Conservation (phyloP, 495 filamentous ascomycete species). For the Lepidopterella palustris region DNA sequence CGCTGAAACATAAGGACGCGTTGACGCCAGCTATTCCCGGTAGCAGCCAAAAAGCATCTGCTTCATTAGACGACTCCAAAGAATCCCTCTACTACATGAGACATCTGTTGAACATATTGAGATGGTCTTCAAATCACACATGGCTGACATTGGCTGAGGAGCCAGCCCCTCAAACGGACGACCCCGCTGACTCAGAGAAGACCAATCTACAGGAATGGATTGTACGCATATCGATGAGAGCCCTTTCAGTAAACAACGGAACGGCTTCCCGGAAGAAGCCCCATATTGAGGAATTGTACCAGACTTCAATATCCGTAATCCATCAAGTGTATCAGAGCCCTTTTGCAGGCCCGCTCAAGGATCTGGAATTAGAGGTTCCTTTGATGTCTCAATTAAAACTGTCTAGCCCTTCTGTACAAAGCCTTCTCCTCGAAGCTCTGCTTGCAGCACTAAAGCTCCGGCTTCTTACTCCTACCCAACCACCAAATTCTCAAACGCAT, state of each 20-base stretch:
- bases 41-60: background rate
- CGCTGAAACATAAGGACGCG: slow-evolving; percentile 23
- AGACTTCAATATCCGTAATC: slow-evolving; percentile 61
- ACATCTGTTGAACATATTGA: slow-evolving; percentile 64
- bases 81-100: slow-evolving; percentile 73
- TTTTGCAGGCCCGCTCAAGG: slow-evolving; percentile 56
- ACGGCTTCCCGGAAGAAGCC: background rate
- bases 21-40: slow-evolving; percentile 2
- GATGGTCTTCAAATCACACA: slow-evolving; percentile 52
- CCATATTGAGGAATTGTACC: slow-evolving; percentile 51
- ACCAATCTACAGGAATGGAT: slow-evolving; percentile 57
- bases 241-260: slow-evolving; percentile 8
- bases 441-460: slow-evolving; percentile 28
- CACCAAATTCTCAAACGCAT: slow-evolving; percentile 3
- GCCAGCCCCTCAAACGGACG: slow-evolving; percentile 33
- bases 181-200: slow-evolving; percentile 39
- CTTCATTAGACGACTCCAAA: slow-evolving; percentile 59
- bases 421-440: slow-evolving; percentile 19
- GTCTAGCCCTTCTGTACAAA: slow-evolving; percentile 45
- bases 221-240: slow-evolving; percentile 43
- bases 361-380: slow-evolving; percentile 62
- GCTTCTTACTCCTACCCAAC: background rate
- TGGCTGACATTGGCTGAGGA: slow-evolving; percentile 54
- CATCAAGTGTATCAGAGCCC: slow-evolving; percentile 70
- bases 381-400: slow-evolving; percentile 64